phyloP scores from a whole-genome alignment of 148 eudicot species.

The Fagopyrum esculentum region DNA sequence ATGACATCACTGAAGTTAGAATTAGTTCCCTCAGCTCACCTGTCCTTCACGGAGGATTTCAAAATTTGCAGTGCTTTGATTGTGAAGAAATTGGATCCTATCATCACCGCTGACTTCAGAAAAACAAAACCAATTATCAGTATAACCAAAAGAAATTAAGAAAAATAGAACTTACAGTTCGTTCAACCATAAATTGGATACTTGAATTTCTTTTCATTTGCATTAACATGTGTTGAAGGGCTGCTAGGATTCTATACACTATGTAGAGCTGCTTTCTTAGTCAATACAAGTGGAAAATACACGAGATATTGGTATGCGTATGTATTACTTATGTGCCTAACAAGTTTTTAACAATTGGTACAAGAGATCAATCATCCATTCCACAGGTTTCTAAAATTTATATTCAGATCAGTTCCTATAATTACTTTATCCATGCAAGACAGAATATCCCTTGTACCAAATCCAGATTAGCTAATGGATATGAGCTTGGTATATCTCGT shows the following conservation, averaged over 20 bases:
- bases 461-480: not conserved
- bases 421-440: not conserved
- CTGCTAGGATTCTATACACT: not conserved
- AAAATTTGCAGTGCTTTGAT: slow-evolving; percentile 75
- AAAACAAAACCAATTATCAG: slow-evolving; percentile 15
- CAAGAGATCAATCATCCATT: not conserved
- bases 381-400: not conserved
- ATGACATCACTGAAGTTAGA: not conserved
- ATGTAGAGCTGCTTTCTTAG: not conserved
- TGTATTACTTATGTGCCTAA: no score
- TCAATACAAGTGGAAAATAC: not conserved
- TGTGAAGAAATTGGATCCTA: slow-evolving; percentile 61
- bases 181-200: not conserved
- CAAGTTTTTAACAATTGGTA: not conserved
- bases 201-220: not conserved
- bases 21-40: slow-evolving; percentile 25
- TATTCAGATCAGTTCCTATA: not conserved
- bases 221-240: not conserved
- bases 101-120: slow-evolving; percentile 64
- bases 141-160: not conserved
- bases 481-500: not conserved
- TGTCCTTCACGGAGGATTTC: slow-evolving; percentile 62
- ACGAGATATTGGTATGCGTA: not conserved
- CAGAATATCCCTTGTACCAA: not conserved
- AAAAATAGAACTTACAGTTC: not conserved